Conservation (phyloP, 345 rosid species). For the Eucalyptus pauciflora region DNA sequence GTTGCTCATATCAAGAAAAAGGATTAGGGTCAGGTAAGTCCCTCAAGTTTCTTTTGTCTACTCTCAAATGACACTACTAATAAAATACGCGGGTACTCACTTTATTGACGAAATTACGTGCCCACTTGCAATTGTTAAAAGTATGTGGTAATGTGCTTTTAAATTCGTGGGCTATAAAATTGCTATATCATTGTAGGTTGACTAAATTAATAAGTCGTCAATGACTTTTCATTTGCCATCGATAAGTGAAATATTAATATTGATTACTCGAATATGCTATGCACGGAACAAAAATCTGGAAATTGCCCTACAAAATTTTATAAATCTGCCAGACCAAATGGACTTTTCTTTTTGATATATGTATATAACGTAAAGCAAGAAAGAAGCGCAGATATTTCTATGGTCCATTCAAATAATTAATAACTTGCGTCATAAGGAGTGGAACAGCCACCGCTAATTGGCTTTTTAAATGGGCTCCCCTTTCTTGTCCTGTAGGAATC, state of each 20-base stretch:
- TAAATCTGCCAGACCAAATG: neutral
- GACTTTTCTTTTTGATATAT: neutral
- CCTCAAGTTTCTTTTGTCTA: neutral
- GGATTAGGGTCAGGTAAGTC: neutral
- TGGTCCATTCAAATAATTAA: neutral
- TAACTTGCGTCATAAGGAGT: neutral
- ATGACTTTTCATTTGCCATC: fast-evolving
- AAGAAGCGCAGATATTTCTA: neutral
- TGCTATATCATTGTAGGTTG: neutral
- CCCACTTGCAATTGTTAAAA: neutral
- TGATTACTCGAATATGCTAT: neutral
- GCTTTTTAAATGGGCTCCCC: neutral
- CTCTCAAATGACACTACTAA: neutral
- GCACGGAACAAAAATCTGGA: neutral
- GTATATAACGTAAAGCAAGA: neutral
- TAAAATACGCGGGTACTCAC: neutral
- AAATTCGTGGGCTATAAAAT: neutral
- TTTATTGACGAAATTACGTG: neutral
- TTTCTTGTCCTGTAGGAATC: neutral
- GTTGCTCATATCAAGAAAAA: neutral
- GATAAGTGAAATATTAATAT: neutral
- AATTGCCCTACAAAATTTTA: neutral
- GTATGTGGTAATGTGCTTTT: neutral
- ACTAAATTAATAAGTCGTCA: neutral
- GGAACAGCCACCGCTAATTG: neutral